Evolutionary conservation across 2,329 filamentous ascomycete species (phyloP).

Genomic region (Aciculosporium take): DNA sequence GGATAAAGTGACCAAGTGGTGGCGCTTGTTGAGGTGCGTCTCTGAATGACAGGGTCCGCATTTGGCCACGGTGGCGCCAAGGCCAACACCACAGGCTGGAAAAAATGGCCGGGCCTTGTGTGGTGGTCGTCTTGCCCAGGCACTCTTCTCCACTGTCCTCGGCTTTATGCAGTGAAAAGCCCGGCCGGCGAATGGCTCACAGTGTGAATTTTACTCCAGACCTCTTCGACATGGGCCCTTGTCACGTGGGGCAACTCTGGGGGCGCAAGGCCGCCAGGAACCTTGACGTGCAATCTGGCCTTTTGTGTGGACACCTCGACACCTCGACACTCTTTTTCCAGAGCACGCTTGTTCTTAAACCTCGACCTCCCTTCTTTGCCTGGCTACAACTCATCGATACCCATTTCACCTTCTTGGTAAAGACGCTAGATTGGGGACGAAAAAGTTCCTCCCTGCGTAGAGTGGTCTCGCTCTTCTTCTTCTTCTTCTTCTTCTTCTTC

Average conservation of each 20-base stretch:
- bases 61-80: constrained; percentile 7
- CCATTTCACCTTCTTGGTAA: constrained; percentile 14
- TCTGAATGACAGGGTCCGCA: constrained; percentile 1
- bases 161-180: not conserved
- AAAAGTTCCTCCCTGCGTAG: constrained; percentile 14
- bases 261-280: constrained; percentile 3
- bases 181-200: not conserved
- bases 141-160: constrained; percentile 6
- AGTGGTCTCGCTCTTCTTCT: constrained; percentile 13
- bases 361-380: constrained; percentile 12
- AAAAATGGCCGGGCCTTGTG: constrained; percentile 3
- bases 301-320: constrained; percentile 32
- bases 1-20: too few relatives aligned
- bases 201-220: not conserved
- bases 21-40: not conserved
- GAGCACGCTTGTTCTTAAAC: constrained; percentile 21
- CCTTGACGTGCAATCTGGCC: constrained; percentile 32
- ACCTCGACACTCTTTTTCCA: constrained; percentile 26
- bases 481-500: constrained; percentile 12
- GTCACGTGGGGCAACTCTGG: constrained; percentile 16
- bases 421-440: constrained; percentile 18
- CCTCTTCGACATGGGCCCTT: constrained; percentile 9
- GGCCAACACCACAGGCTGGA: constrained; percentile 6
- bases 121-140: not conserved
- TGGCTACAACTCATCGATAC: constrained; percentile 15